These are phyloP conservation scores for Talaromyces trachyspermus DNA, from an alignment of 495 filamentous ascomycete genomes.

Conservation along the genomic window DNA sequence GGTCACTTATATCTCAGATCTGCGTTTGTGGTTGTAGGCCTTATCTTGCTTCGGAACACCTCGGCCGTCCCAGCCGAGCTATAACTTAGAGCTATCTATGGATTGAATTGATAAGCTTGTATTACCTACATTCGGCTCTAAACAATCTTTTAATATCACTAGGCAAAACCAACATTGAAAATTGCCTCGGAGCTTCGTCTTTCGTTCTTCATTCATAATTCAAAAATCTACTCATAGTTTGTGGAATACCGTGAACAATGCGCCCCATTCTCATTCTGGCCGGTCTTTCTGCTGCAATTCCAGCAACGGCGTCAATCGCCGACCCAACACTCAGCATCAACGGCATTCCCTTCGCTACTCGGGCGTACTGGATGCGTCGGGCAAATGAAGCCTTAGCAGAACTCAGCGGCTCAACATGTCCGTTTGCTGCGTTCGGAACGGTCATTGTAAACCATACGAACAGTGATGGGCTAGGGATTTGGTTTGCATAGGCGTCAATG, in stretches of 20 bases:
- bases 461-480: not conserved
- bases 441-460: conserved; percentile 40
- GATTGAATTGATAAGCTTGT: not conserved
- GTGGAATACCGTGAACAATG: not conserved
- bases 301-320: not conserved
- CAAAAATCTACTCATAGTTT: not conserved
- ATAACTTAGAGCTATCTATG: no score
- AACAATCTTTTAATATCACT: not conserved
- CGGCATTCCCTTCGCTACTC: conserved; percentile 19
- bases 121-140: not conserved
- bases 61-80: not conserved
- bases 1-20: not conserved
- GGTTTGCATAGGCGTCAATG: conserved; percentile 24
- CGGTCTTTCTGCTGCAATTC: not conserved
- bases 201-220: not conserved
- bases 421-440: conserved; percentile 42
- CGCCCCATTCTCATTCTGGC: not conserved
- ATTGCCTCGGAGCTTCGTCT: not conserved
- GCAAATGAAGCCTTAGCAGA: conserved; percentile 36
- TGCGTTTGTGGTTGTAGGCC: not conserved
- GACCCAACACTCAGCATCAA: not conserved
- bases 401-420: conserved; percentile 33
- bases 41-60: not conserved
- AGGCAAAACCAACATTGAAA: not conserved
- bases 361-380: conserved; percentile 42